Evolutionary conservation across 129 eudicot species (phyloP).

Genomic region (Saposhnikovia divaricata): DNA sequence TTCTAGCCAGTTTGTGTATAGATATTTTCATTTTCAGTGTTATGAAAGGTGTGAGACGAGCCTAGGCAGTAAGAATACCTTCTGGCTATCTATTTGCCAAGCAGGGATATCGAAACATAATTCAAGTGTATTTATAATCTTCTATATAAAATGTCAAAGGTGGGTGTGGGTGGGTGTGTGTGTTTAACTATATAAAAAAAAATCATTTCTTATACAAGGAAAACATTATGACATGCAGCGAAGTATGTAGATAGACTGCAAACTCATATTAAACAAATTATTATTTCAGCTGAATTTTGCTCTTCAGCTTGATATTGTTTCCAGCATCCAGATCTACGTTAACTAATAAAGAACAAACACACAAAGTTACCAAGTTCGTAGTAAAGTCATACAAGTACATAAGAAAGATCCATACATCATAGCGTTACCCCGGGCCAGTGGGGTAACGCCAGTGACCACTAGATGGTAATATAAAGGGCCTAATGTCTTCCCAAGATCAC

Average conservation of each 20-base stretch:
- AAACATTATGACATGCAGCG: not conserved
- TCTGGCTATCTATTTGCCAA: no score
- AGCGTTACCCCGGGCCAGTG: no score
- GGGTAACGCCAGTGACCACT: not conserved
- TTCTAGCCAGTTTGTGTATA: not conserved
- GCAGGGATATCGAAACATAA: no score
- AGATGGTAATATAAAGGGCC: not conserved
- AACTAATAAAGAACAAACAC: not conserved
- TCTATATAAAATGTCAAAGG: no score
- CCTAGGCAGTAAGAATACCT: no score
- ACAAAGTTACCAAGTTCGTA: not conserved
- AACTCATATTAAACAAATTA: not conserved
- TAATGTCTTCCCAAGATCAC: not conserved
- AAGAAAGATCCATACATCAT: conserved; percentile 1
- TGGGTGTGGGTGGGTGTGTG: no score
- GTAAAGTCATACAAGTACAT: not conserved
- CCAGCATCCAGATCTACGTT: not conserved
- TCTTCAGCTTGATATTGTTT: not conserved
- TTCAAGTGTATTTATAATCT: no score
- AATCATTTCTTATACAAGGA: not conserved
- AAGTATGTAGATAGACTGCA: not conserved
- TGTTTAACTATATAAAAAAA: no score
- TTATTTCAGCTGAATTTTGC: not conserved
- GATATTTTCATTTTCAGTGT: not conserved
- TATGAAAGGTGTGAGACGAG: not conserved